Evolutionary conservation across 2,329 filamentous ascomycete species (phyloP), one percentile per base, ranked within the genome.

Genomic region (Neurospora sp.): DNA sequence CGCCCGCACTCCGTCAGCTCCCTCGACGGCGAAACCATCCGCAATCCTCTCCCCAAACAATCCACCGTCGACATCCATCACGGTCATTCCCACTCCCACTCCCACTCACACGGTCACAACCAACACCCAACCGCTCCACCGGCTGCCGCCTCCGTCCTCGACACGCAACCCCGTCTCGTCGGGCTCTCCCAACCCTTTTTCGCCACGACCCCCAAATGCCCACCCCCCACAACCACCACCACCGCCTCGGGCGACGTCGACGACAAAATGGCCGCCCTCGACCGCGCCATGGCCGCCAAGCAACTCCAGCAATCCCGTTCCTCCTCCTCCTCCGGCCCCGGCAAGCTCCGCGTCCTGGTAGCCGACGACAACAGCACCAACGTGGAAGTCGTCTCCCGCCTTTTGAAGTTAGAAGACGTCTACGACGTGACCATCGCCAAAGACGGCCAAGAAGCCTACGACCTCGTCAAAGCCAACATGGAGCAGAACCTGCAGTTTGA

Each of bases 341-440:
- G 85, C 38, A 93, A 89, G 74, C 85, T 97, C 57, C 89, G 91
- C 19, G 92, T 97, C 0, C 84, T 97, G 8, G 93, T 97, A 12
- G 94, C 94, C 0, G 94, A 97, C 72, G 83, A 87, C 76, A 87
- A 85, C 77, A 82, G 82, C 37, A 86, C 85, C 74, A 88, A 89
- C 71, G 83, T 88, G 70, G 83, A 88, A 72, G 84, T 86, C 0
- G 83, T 87, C 39, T 86, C 87, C 75, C 82, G 86, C 68, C 88
- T 90, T 86, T 82, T 90, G 37, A 93, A 92, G 78, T 85, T 93
- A 0, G 91, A 93, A 76, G 89, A 91, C 40, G 86, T 93, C n/a
- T 91, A 91, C 78, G 92, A 97, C 77, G 92, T 97, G 17, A 95
- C 92, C 0, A 90, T 97, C 67, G 94, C 93, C 68, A 92, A 92